These are phyloP conservation scores for Huntiella savannae DNA, from an alignment of 2,329 filamentous ascomycete genomes.

Conservation along the genomic window DNA sequence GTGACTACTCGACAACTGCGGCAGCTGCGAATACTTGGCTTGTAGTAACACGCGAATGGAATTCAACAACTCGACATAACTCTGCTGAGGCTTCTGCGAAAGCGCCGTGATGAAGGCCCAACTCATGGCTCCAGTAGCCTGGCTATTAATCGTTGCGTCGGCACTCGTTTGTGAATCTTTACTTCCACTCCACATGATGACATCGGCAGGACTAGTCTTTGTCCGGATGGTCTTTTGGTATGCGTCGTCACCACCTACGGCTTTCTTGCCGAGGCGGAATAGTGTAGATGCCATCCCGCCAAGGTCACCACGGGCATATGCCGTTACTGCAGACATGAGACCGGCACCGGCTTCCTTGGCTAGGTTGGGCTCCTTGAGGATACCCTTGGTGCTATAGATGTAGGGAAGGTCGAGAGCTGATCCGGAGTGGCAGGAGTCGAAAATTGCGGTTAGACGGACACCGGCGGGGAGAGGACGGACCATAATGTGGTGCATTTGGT, in stretches of 20 bases:
- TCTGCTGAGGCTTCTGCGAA: constrained; percentile 77
- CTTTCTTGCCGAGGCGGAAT: constrained; percentile 56
- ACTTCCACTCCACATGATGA: constrained; percentile 83
- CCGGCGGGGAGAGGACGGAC: constrained; percentile 45
- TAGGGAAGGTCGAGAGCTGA: constrained; percentile 38
- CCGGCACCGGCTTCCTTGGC: constrained; percentile 53
- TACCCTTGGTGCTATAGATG: constrained; percentile 46
- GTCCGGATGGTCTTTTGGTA: constrained; percentile 59
- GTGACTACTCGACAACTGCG: constrained; percentile 79
- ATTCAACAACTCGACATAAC: constrained; percentile 76
- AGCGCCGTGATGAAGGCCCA: constrained; percentile 76
- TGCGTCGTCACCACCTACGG: constrained; percentile 51
- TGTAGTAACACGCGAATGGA: constrained; percentile 71
- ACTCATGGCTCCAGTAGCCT: constrained; percentile 85
- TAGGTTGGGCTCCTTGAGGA: constrained; percentile 54
- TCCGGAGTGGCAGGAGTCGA: constrained; percentile 39
- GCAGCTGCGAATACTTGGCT: constrained; percentile 69
- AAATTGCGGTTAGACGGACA: constrained; percentile 39
- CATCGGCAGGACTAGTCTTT: constrained; percentile 74
- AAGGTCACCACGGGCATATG: constrained; percentile 63
- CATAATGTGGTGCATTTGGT: constrained; percentile 43
- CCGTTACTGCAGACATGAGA: constrained; percentile 46
- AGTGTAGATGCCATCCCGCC: constrained; percentile 56
- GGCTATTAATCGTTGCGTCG: constrained; percentile 62
- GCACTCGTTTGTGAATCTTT: constrained; percentile 80